A percentile compares a stretch with the other conserved stretches of the same genome.
Conservation (phyloP, 805 yeast species). For the Candida nemodendra region DNA sequence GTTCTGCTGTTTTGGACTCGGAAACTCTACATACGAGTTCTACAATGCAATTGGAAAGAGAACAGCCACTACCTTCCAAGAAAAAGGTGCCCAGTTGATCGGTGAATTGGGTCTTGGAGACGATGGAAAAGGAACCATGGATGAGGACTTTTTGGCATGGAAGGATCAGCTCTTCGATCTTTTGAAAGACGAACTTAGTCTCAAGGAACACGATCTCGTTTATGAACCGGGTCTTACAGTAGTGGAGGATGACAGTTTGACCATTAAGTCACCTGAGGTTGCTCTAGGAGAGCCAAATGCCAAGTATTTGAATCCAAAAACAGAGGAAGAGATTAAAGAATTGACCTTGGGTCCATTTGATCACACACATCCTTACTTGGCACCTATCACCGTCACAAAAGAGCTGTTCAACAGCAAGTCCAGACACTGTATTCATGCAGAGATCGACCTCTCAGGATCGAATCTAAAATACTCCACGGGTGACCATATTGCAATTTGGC, state of each 20-base stretch:
- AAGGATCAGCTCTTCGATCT: constrained; percentile 72
- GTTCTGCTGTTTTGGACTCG: constrained; percentile 84
- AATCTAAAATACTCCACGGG: constrained; percentile 88
- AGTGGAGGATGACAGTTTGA: constrained; percentile 36
- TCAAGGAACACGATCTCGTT: constrained; percentile 76
- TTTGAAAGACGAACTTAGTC: constrained; percentile 58
- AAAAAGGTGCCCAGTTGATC: constrained; percentile 69
- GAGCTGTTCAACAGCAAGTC: constrained; percentile 67
- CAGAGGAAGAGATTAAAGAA: constrained; percentile 29
- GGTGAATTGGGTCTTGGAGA: constrained; percentile 91
- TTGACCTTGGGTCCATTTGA: constrained; percentile 71
- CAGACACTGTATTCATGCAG: constrained; percentile 88
- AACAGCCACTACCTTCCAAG: constrained; percentile 47
- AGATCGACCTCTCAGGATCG: constrained; percentile 74
- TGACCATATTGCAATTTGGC: constrained; percentile 94
- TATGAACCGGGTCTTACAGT: constrained; percentile 69
- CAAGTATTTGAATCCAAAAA: constrained; percentile 44
- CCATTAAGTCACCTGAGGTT: constrained; percentile 36
- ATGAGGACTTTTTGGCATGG: constrained; percentile 94
- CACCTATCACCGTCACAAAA: constrained; percentile 56
- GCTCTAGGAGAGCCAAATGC: constrained; percentile 82
- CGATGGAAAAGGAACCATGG: constrained; percentile 92
- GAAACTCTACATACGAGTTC: constrained; percentile 92
- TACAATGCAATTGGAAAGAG: constrained; percentile 80
- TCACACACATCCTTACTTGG: constrained; percentile 77